Conservation (phyloP, 495 filamentous ascomycete genomes). For the Oleoguttula mirabilis region DNA sequence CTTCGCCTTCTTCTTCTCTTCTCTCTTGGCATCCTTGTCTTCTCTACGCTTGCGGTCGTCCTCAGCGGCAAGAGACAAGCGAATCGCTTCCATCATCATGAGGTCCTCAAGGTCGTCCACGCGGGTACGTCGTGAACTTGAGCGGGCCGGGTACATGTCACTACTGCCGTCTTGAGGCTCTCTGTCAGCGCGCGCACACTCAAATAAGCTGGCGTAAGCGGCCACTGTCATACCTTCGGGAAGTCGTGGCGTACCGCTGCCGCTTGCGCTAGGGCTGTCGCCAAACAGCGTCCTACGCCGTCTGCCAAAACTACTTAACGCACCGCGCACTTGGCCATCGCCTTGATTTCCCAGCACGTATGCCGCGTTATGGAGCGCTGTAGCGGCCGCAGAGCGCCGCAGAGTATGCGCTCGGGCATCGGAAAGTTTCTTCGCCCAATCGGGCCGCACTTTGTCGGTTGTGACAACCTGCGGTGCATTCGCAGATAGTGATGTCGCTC, state of each 20-base stretch:
- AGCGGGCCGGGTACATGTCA: slow-evolving; percentile 40
- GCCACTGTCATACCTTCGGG: slow-evolving; percentile 11
- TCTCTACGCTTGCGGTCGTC: slow-evolving; percentile 75
- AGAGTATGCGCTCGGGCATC: slow-evolving; percentile 74
- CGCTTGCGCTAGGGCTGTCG: slow-evolving; percentile 29
- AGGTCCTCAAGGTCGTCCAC: slow-evolving; percentile 89
- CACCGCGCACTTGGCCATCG: slow-evolving; percentile 34
- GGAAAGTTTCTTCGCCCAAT: slow-evolving; percentile 84
- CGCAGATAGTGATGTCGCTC: slow-evolving; percentile 73
- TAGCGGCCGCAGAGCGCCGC: slow-evolving; percentile 81
- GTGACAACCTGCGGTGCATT: slow-evolving; percentile 72
- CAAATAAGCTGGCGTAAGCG: too few relatives aligned
- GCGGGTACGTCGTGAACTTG: slow-evolving; percentile 49
- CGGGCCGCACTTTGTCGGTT: slow-evolving; percentile 81
- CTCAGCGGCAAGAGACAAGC: slow-evolving; percentile 75
- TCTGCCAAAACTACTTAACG: slow-evolving; percentile 33
- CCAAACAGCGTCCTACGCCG: slow-evolving; percentile 30
- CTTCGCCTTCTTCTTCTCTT: slow-evolving; percentile 72
- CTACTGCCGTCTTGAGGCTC: slow-evolving; percentile 34
- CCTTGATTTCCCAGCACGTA: slow-evolving; percentile 68
- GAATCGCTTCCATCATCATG: slow-evolving; percentile 96
- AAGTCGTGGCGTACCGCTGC: slow-evolving; percentile 25
- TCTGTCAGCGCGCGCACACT: too few relatives aligned
- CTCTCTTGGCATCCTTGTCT: slow-evolving; percentile 69
- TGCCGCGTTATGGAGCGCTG: slow-evolving; percentile 86